Evolutionary conservation across 345 rosid genomes (phyloP).

Genomic region (Firmiana major): DNA sequence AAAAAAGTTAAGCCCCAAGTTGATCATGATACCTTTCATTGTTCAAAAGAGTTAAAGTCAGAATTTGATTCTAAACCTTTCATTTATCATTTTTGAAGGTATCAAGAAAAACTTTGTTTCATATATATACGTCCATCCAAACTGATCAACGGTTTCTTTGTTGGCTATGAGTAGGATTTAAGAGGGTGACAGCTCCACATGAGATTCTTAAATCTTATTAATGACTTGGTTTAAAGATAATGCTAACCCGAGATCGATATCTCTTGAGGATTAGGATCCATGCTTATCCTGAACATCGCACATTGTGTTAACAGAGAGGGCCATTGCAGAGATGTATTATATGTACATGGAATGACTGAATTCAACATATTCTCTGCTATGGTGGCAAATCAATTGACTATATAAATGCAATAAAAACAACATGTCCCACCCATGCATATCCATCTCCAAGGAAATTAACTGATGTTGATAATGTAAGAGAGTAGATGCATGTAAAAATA

Average conservation of each 20-base stretch:
- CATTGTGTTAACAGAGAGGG: neutral
- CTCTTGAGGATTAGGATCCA: neutral
- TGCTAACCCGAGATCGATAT: neutral
- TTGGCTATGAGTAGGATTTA: constrained; percentile 14
- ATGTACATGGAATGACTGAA: neutral
- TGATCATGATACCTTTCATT: too few relatives aligned
- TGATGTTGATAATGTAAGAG: neutral
- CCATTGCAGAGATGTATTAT: neutral
- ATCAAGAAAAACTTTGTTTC: neutral
- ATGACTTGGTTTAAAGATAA: neutral
- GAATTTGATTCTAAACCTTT: neutral
- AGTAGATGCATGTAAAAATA: neutral
- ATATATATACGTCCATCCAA: neutral
- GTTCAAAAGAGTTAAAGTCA: neutral
- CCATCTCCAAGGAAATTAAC: neutral
- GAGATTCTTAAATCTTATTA: constrained; percentile 2
- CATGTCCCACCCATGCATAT: neutral
- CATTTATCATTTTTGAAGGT: too few relatives aligned
- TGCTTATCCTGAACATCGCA: neutral
- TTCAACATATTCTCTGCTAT: neutral
- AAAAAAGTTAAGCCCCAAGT: too few relatives aligned
- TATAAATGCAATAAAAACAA: neutral
- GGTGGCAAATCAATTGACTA: neutral
- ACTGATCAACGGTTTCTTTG: neutral
- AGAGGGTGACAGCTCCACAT: neutral